phyloP scores from a whole-genome alignment of 176 grass and related monocot genomes.

The Aegilops tauschii region DNA sequence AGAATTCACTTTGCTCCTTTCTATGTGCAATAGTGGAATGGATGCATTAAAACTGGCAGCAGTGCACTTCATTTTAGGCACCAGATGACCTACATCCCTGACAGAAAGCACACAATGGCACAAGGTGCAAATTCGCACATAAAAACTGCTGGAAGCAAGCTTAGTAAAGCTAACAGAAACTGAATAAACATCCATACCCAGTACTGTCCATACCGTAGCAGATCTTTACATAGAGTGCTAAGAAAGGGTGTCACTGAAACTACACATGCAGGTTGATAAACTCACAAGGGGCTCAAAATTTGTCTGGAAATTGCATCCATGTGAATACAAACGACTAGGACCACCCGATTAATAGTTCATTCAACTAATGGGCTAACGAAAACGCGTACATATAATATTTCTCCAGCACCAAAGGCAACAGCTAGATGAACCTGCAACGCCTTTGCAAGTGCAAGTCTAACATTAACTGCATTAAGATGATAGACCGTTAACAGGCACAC shows the following conservation, averaged over 20 bases:
- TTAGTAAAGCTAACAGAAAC: not conserved
- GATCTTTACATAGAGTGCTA: conserved; percentile 18
- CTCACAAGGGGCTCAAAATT: not conserved
- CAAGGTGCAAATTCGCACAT: not conserved
- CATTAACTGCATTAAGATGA: not conserved
- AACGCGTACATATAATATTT: not conserved
- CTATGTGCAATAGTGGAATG: too few relatives aligned
- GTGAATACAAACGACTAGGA: conserved; percentile 13
- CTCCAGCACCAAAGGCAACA: conserved; percentile 23
- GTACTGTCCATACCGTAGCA: not conserved
- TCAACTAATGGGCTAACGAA: conserved; percentile 22
- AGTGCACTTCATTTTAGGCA: not conserved
- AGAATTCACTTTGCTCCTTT: too few relatives aligned
- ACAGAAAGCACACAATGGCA: too few relatives aligned
- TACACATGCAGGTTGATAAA: conserved; percentile 5
- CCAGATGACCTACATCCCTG: not conserved
- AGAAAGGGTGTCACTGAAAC: not conserved
- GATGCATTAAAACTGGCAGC: not conserved
- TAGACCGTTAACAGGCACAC: not conserved
- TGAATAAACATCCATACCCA: not conserved
- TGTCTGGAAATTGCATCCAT: conserved; percentile 31
- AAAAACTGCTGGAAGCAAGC: not conserved
- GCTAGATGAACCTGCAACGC: not conserved
- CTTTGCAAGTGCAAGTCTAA: conserved; percentile 1
- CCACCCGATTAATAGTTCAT: conserved; percentile 3